Conservation (phyloP, 1,284 basidiomycete genomes). For the Albatrellus sp. region DNA sequence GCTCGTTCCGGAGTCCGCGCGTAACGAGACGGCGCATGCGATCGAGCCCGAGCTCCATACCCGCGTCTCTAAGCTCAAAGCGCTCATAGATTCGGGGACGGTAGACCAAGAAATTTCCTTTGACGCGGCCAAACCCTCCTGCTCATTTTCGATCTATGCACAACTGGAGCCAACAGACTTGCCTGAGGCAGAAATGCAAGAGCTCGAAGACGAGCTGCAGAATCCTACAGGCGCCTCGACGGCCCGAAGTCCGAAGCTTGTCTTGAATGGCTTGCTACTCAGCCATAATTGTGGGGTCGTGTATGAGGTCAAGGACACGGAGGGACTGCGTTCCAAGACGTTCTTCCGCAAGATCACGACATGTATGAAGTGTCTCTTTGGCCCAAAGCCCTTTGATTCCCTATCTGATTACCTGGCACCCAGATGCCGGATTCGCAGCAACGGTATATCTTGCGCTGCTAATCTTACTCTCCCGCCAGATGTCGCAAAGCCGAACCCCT, state of each 20-base stretch:
- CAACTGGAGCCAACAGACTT: conserved; percentile 45
- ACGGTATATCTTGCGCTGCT: conserved; percentile 60
- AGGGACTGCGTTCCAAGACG: conserved; percentile 53
- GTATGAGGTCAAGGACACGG: conserved; percentile 49
- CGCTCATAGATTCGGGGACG: conserved; percentile 50
- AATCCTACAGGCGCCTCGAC: conserved; percentile 61
- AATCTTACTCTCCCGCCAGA: conserved; percentile 59
- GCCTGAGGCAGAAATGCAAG: conserved; percentile 41
- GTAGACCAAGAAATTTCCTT: conserved; percentile 27
- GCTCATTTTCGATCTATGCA: conserved; percentile 52
- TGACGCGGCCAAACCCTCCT: conserved; percentile 35
- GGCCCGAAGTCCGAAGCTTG: conserved; percentile 37
- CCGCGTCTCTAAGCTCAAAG: conserved; percentile 45
- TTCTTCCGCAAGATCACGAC: conserved; percentile 76
- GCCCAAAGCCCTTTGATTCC: conserved; percentile 1
- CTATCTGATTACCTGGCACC: not conserved
- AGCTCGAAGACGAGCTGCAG: conserved; percentile 60
- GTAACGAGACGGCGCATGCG: conserved; percentile 51
- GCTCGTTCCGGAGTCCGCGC: conserved; percentile 39
- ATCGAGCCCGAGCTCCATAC: conserved; percentile 55
- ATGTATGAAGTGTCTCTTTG: conserved; percentile 35
- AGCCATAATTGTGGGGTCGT: conserved; percentile 73
- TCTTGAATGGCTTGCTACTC: conserved; percentile 51
- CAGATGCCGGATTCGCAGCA: conserved; percentile 65
- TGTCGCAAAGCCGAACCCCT: conserved; percentile 64